A percentile compares a stretch with the other conserved stretches of the same genome.
Evolutionary conservation across 768 basidiomycete genomes (phyloP).

Genomic region (Lactarius evosmus): DNA sequence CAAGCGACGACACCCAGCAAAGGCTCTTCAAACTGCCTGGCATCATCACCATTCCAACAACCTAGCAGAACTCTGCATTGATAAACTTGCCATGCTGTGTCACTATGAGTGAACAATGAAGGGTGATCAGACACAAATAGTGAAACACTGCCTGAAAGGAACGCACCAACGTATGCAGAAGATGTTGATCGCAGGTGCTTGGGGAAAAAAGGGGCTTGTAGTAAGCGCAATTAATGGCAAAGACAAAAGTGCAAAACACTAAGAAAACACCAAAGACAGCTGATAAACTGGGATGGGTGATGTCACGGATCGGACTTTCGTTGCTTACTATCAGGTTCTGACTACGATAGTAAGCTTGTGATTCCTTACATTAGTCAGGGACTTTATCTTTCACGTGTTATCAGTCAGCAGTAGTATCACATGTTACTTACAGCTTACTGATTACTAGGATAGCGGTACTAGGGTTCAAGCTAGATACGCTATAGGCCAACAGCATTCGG

Average conservation of each 20-base stretch:
- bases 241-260: slow-evolving; percentile 42
- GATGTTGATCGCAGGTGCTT: slow-evolving; percentile 45
- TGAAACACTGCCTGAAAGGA: not conserved
- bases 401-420: no score
- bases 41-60: slow-evolving; percentile 45
- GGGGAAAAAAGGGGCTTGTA: slow-evolving; percentile 45
- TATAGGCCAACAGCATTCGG: no score
- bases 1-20: slow-evolving; percentile 38
- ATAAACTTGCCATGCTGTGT: slow-evolving; percentile 37
- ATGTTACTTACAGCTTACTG: no score
- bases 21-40: slow-evolving; percentile 38
- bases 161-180: slow-evolving; percentile 40
- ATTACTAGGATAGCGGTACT: no score
- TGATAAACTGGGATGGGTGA: slow-evolving; percentile 36
- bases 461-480: no score
- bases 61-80: slow-evolving; percentile 44
- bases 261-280: slow-evolving; percentile 50
- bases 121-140: not conserved
- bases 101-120: slow-evolving; percentile 35
- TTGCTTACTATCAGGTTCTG: no score
- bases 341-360: no score
- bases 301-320: no score
- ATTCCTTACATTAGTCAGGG: no score
- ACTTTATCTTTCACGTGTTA: no score
- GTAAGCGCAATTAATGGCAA: slow-evolving; percentile 47